A percentile compares a stretch with the other conserved stretches of the same genome.
Conservation (phyloP, 140 eudicot genomes). For the Erigeron philadelphicus region DNA sequence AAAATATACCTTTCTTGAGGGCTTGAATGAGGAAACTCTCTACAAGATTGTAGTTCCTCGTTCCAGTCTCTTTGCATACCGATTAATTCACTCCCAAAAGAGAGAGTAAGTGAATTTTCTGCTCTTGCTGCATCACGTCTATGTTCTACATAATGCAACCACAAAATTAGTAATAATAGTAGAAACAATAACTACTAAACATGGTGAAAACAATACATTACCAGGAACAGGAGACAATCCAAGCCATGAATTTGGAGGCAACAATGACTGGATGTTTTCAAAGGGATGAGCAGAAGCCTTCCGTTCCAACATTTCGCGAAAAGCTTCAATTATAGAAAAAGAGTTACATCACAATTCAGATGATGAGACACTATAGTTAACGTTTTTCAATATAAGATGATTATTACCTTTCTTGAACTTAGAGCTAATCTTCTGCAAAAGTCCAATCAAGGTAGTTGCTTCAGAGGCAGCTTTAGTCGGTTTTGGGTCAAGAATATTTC, state of each 20-base stretch:
- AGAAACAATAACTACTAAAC: background rate
- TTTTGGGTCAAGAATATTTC: slow-evolving; percentile 68
- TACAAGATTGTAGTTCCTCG: slow-evolving; percentile 92
- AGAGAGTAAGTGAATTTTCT: slow-evolving; percentile 77
- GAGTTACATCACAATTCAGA: slow-evolving; percentile 4
- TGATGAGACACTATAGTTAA: background rate
- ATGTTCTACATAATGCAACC: slow-evolving; percentile 47
- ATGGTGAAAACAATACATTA: slow-evolving; percentile 22
- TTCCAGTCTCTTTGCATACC: slow-evolving; percentile 99
- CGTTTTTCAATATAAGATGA: background rate
- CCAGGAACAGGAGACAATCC: slow-evolving; percentile 88
- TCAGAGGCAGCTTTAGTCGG: slow-evolving; percentile 63
- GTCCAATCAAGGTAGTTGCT: slow-evolving; percentile 83
- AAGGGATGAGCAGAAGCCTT: slow-evolving; percentile 95
- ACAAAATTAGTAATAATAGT: slow-evolving; percentile 5
- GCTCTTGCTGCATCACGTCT: slow-evolving; percentile 98
- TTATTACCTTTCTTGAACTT: slow-evolving; percentile 87
- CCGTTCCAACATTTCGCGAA: slow-evolving; percentile 81
- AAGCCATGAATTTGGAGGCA: slow-evolving; percentile 95
- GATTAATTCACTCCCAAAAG: slow-evolving; percentile 96
- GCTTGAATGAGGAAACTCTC: slow-evolving; percentile 87
- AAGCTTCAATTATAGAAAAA: slow-evolving; percentile 45
- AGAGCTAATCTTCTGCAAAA: slow-evolving; percentile 85
- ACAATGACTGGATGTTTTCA: slow-evolving; percentile 85
- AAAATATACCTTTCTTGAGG: slow-evolving; percentile 77